A percentile compares a stretch with the other conserved stretches of the same genome.
Evolutionary conservation across 371 early-diverging fungal species (phyloP).

Genomic region (Smittium mucronatum): DNA sequence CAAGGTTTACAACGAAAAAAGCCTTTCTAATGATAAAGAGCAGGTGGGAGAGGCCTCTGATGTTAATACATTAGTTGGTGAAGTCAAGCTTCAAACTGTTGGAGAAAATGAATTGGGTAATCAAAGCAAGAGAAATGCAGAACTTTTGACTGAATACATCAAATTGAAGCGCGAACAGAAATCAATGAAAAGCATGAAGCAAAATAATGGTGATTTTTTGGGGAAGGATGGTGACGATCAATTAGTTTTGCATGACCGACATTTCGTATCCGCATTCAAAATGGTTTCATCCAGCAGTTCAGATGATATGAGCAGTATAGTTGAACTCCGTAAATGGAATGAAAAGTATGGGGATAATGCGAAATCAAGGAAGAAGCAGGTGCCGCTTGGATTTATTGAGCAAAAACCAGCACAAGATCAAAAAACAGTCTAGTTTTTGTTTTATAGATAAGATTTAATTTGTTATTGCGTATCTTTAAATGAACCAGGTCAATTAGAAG

Average conservation of each 20-base stretch:
- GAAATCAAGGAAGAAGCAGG: constrained; percentile 23
- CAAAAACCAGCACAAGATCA: no score
- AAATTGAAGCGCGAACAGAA: background rate
- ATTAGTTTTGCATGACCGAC: constrained; percentile 34
- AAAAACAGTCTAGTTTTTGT: no score
- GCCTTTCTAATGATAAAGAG: constrained; percentile 9
- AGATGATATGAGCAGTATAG: constrained; percentile 71
- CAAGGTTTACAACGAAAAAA: background rate
- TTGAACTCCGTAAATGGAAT: constrained; percentile 82
- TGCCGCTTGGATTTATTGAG: constrained; percentile 23
- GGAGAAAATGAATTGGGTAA: constrained; percentile 2
- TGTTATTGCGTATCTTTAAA: no score
- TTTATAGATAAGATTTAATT: no score
- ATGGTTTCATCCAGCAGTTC: constrained; percentile 73
- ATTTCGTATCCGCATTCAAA: constrained; percentile 67
- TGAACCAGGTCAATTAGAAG: no score
- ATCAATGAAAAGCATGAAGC: background rate
- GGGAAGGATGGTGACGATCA: background rate
- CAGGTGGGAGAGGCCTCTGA: constrained; percentile 15
- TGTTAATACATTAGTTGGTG: background rate
- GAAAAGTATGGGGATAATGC: constrained; percentile 69
- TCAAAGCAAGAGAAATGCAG: background rate
- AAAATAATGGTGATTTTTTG: background rate
- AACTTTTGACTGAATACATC: background rate
- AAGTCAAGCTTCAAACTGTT: background rate